Percentiles rank a stretch among this genome's conserved stretches.
Conservation (phyloP, 1,284 basidiomycete species). For the Cronartium quercuum region DNA sequence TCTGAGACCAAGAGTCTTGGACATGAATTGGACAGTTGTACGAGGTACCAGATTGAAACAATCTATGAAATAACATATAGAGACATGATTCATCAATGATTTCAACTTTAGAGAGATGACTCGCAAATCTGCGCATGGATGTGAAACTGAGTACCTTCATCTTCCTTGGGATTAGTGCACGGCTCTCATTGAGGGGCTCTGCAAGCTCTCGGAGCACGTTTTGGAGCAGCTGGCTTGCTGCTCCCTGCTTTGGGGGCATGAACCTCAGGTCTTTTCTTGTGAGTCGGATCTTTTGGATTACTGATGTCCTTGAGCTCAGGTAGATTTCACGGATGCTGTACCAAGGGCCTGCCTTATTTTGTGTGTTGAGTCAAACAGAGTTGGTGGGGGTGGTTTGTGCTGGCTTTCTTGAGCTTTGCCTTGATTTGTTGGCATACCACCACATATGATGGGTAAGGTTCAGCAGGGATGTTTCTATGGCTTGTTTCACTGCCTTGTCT, state of each 20-base stretch:
- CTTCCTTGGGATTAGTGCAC: neutral
- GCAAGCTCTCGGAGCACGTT: neutral
- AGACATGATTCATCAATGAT: neutral
- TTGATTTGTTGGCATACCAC: no score
- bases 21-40: conserved; percentile 16
- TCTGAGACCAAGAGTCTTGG: conserved; percentile 26
- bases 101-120: neutral
- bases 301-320: no score
- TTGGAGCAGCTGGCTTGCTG: neutral
- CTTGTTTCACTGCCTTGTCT: no score
- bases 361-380: no score
- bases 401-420: no score
- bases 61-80: neutral
- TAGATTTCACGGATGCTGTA: no score
- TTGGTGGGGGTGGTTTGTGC: no score
- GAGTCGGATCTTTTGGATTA: neutral
- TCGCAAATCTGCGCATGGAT: neutral
- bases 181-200: neutral
- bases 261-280: no score
- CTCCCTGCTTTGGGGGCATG: neutral
- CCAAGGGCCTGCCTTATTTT: no score
- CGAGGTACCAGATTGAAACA: conserved; percentile 21
- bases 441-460: no score
- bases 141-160: neutral
- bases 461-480: no score